Conservation (phyloP, 78 protist genomes). For the Polysphondylium violaceum region DNA sequence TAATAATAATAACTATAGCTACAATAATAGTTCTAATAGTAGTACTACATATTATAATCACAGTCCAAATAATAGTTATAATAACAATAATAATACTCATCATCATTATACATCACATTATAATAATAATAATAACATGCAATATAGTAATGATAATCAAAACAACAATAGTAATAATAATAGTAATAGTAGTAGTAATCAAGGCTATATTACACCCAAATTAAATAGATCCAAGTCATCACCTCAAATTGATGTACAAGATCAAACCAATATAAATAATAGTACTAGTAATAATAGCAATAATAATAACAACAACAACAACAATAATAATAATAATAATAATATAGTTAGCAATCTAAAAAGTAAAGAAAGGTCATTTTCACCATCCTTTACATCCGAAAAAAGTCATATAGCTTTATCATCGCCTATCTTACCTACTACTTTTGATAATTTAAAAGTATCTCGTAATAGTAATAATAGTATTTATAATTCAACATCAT, state of each 20-base stretch:
- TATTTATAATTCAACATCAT: neutral
- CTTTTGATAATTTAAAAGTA: slow-evolving; percentile 4
- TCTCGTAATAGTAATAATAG: too few species aligned
- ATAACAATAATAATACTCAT: too few species aligned
- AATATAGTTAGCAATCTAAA: neutral
- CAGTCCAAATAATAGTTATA: too few species aligned
- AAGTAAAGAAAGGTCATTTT: slow-evolving; percentile 18
- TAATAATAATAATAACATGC: neutral
- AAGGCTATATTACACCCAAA: slow-evolving; percentile 24
- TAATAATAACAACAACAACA: neutral
- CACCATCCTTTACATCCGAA: slow-evolving; percentile 36
- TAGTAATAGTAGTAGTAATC: too few species aligned
- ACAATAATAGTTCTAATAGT: neutral
- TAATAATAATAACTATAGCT: neutral
- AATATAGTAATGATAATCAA: too few species aligned
- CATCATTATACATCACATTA: neutral
- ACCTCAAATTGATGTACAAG: slow-evolving; percentile 43
- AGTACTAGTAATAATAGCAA: neutral
- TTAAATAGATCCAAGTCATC: slow-evolving; percentile 71
- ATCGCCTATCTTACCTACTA: neutral
- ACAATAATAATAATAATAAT: neutral
- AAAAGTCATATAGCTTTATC: slow-evolving; percentile 35
- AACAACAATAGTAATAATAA: too few species aligned
- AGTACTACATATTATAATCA: neutral
- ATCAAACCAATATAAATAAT: too few species aligned